These are phyloP conservation scores for Exsudoporus floridanus DNA, from an alignment of 1,284 basidiomycete species.

Conservation along the genomic window DNA sequence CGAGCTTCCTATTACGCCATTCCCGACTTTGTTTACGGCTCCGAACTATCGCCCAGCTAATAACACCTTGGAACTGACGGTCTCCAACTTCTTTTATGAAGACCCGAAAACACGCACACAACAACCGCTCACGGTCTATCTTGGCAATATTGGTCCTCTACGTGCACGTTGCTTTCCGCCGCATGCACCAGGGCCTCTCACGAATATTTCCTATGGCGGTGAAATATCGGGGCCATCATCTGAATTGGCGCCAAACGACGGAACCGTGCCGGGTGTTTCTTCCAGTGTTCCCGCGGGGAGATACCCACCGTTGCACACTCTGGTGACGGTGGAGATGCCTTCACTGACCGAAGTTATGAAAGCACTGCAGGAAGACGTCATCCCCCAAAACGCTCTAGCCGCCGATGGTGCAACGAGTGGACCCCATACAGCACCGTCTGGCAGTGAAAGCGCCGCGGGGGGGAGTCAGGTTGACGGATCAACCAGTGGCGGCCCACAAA, in stretches of 20 bases:
- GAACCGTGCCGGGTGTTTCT: slow-evolving; percentile 29
- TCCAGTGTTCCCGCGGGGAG: slow-evolving; percentile 39
- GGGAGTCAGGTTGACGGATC: slow-evolving; percentile 26
- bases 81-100: slow-evolving; percentile 81
- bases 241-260: slow-evolving; percentile 34
- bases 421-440: slow-evolving; percentile 35
- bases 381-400: slow-evolving; percentile 40
- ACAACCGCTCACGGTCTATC: slow-evolving; percentile 81
- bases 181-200: slow-evolving; percentile 61
- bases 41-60: slow-evolving; percentile 72
- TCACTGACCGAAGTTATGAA: slow-evolving; percentile 68
- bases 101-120: slow-evolving; percentile 62
- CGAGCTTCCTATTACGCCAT: slow-evolving; percentile 80
- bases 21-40: slow-evolving; percentile 81
- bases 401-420: slow-evolving; percentile 38
- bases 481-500: slow-evolving; percentile 18
- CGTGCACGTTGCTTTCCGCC: slow-evolving; percentile 69
- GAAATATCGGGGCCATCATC: slow-evolving; percentile 35
- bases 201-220: slow-evolving; percentile 56
- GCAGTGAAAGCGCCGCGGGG: slow-evolving; percentile 16
- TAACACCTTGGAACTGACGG: slow-evolving; percentile 78
- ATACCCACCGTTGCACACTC: slow-evolving; percentile 64
- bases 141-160: slow-evolving; percentile 86
- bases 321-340: slow-evolving; percentile 78
- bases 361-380: slow-evolving; percentile 66